Percentiles rank a stretch among this genome's conserved stretches.
Evolutionary conservation across 140 eudicot species (phyloP).

Genomic region (Oenanthe javanica): DNA sequence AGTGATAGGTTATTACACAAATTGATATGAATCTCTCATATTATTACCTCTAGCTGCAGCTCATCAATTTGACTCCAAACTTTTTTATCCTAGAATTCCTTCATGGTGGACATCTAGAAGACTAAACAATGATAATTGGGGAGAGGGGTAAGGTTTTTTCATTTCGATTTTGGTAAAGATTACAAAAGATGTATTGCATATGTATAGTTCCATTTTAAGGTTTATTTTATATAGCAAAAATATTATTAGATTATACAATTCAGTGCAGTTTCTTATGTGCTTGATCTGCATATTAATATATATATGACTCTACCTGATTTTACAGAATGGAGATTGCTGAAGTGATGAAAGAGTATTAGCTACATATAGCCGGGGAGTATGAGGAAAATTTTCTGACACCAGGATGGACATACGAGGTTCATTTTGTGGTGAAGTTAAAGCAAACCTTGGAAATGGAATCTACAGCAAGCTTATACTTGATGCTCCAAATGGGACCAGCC

Average conservation of each 20-base stretch:
- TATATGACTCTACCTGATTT: not conserved
- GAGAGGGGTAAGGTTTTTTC: too few species aligned
- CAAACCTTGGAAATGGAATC: not conserved
- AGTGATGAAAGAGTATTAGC: not conserved
- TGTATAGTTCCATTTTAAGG: too few species aligned
- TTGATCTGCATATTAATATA: not conserved
- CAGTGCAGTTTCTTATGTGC: not conserved
- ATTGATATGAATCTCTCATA: not conserved
- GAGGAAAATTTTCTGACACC: not conserved
- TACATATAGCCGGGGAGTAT: not conserved
- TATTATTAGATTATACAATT: too few species aligned
- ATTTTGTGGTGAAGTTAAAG: conserved; percentile 2
- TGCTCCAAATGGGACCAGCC: not conserved
- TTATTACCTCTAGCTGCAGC: not conserved
- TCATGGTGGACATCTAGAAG: not conserved
- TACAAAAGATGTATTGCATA: too few species aligned
- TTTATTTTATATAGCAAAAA: too few species aligned
- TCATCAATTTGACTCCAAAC: not conserved
- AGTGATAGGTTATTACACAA: not conserved
- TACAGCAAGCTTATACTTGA: conserved; percentile 5
- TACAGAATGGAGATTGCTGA: not conserved
- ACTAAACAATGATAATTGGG: not conserved
- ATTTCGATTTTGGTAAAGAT: too few species aligned
- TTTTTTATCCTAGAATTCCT: conserved; percentile 1
- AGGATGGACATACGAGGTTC: not conserved